phyloP scores from a whole-genome alignment of 2,329 filamentous ascomycete species.

The Meredithiella fracta region DNA sequence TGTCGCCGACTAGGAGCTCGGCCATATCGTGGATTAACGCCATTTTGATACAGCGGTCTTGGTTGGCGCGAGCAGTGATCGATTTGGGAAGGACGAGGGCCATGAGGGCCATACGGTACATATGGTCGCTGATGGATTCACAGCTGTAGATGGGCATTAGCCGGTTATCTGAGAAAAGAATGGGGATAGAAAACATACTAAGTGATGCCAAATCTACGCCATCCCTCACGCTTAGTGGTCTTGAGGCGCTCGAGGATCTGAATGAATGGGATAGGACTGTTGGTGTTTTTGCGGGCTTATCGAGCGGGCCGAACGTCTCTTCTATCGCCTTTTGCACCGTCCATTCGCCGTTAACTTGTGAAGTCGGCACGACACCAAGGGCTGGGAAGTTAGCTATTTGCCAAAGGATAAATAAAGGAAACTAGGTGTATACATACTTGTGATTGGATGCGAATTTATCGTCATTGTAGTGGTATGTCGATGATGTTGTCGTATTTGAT shows the following conservation, averaged over 20 bases:
- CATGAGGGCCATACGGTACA: conserved; percentile 98
- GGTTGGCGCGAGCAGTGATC: conserved; percentile 55
- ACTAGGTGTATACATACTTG: no score
- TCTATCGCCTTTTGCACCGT: conserved; percentile 17
- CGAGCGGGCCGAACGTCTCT: conserved; percentile 19
- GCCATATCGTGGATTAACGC: conserved; percentile 96
- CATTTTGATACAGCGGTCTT: conserved; percentile 82
- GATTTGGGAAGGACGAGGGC: conserved; percentile 75
- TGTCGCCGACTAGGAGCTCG: conserved; percentile 85
- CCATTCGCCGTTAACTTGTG: conserved; percentile 17
- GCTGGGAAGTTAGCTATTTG: conserved; percentile 13
- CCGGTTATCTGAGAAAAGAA: not conserved
- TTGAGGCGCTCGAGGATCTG: conserved; percentile 88
- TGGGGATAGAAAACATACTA: conserved; percentile 24
- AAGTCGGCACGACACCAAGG: conserved; percentile 17
- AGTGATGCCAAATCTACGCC: conserved; percentile 70
- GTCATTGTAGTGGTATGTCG: not conserved
- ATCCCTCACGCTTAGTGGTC: conserved; percentile 91
- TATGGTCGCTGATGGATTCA: conserved; percentile 94
- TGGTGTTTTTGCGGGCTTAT: conserved; percentile 36
- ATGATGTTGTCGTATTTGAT: not conserved
- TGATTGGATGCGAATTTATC: not conserved
- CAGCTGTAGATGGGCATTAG: conserved; percentile 29
- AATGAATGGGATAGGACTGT: conserved; percentile 78
- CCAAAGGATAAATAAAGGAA: not conserved